A percentile compares a stretch with the other conserved stretches of the same genome.
phyloP scores from a whole-genome alignment of 2,329 filamentous ascomycete genomes.

The Myriosclerotinia curreyana region DNA sequence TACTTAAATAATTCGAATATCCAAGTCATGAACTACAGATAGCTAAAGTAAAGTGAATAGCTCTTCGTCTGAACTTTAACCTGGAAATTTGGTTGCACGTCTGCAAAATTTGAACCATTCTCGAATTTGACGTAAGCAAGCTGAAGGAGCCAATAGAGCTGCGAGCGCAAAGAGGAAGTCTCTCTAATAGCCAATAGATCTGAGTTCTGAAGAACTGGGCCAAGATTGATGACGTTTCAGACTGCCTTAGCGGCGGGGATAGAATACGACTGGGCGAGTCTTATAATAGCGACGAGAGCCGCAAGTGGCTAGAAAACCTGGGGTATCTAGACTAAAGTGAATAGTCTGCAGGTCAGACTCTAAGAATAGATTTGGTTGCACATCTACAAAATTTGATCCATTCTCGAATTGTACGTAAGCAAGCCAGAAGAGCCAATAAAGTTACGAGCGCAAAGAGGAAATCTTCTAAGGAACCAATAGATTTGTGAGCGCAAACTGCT shows the following conservation, averaged over 20 bases:
- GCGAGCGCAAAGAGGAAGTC: not conserved
- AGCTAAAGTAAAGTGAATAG: not conserved
- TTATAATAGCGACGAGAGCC: not conserved
- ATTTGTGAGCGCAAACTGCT: not conserved
- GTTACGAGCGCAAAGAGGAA: not conserved
- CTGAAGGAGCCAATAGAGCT: not conserved
- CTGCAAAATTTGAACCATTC: not conserved
- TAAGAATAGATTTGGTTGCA: not conserved
- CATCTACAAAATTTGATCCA: not conserved
- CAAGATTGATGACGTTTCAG: too few species aligned
- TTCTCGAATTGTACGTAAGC: slow-evolving; percentile 12
- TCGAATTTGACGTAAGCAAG: not conserved
- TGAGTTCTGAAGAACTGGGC: too few species aligned
- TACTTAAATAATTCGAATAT: not conserved
- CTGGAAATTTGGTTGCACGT: not conserved
- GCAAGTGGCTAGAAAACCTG: not conserved
- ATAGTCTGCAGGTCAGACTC: not conserved
- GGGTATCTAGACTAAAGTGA: not conserved
- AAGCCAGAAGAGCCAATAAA: not conserved
- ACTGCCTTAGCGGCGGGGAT: not conserved
- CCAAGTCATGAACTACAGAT: not conserved
- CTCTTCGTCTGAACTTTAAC: not conserved
- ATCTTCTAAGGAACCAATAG: not conserved
- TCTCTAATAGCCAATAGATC: too few species aligned
- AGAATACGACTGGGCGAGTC: not conserved